Evolutionary conservation across 768 basidiomycete species (phyloP).

Genomic region (Amanita inopinata): DNA sequence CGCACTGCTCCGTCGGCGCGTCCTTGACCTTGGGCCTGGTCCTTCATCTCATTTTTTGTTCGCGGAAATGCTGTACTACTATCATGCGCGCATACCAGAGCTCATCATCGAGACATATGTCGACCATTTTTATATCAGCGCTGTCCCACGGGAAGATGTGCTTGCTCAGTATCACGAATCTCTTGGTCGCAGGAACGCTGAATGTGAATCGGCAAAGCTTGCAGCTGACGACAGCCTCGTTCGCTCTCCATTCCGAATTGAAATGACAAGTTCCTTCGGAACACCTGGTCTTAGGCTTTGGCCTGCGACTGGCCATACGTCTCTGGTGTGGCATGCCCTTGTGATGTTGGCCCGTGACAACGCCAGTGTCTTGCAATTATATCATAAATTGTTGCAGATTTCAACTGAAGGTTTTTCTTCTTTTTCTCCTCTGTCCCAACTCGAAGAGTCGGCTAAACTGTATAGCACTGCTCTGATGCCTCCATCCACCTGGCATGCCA

Average conservation of each 20-base stretch:
- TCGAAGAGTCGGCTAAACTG: neutral
- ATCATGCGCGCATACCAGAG: conserved; percentile 15
- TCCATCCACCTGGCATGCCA: conserved; percentile 22
- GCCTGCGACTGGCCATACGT: conserved; percentile 24
- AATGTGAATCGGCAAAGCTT: conserved; percentile 4
- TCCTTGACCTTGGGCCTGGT: conserved; percentile 17
- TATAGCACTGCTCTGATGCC: conserved; percentile 12
- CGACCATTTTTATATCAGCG: conserved; percentile 40
- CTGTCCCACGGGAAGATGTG: conserved; percentile 37
- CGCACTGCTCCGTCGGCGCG: conserved; percentile 21
- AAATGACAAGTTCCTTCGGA: conserved; percentile 8
- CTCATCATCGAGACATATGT: conserved; percentile 36
- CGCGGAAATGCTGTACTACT: conserved; percentile 36
- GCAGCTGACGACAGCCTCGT: neutral
- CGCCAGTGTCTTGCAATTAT: conserved; percentile 26
- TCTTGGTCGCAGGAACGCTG: neutral
- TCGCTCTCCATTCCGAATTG: conserved; percentile 1
- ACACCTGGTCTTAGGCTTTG: conserved; percentile 21
- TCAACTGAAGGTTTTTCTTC: conserved; percentile 9
- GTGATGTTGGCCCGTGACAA: conserved; percentile 16
- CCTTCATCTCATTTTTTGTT: conserved; percentile 21
- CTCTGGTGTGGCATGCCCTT: conserved; percentile 32
- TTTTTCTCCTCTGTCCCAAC: neutral
- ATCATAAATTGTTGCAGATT: conserved; percentile 30
- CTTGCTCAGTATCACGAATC: conserved; percentile 14